Evolutionary conservation across 495 filamentous ascomycete genomes (phyloP).

Genomic region (Aspergillus cristatus): DNA sequence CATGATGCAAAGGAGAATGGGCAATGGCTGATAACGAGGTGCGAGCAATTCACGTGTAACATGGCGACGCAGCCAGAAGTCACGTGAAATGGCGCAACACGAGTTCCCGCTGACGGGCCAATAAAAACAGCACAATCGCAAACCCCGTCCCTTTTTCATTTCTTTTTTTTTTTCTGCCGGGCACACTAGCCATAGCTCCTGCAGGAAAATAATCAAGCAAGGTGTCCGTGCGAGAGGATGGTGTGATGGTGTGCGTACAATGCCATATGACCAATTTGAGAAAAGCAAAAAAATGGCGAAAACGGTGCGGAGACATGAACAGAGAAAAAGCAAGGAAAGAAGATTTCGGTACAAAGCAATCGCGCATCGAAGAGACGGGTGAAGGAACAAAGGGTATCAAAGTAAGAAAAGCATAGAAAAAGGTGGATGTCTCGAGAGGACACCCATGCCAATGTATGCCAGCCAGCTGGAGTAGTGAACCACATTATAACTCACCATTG

Average conservation of each 20-base stretch:
- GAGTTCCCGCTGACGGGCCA: constrained; percentile 19
- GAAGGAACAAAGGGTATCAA: no score
- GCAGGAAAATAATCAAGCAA: neutral
- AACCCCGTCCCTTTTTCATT: constrained; percentile 7
- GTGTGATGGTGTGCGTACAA: constrained; percentile 4
- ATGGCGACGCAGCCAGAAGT: constrained; percentile 3
- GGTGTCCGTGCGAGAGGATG: no score
- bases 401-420: no score
- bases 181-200: constrained; percentile 3
- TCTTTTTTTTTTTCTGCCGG: constrained; percentile 2
- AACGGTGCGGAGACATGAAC: neutral
- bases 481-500: constrained; percentile 34
- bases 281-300: constrained; percentile 1
- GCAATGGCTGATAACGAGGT: neutral
- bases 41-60: neutral
- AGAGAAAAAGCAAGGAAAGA: no score
- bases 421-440: no score
- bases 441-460: no score
- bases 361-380: no score
- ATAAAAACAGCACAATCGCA: constrained; percentile 11
- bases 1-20: neutral
- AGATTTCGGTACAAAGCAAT: no score
- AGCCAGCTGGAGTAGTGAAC: neutral
- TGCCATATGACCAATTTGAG: neutral
- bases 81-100: constrained; percentile 39